Evolutionary conservation across 2,329 filamentous ascomycete genomes (phyloP).

Genomic region (Ceratocystis harringtonii): DNA sequence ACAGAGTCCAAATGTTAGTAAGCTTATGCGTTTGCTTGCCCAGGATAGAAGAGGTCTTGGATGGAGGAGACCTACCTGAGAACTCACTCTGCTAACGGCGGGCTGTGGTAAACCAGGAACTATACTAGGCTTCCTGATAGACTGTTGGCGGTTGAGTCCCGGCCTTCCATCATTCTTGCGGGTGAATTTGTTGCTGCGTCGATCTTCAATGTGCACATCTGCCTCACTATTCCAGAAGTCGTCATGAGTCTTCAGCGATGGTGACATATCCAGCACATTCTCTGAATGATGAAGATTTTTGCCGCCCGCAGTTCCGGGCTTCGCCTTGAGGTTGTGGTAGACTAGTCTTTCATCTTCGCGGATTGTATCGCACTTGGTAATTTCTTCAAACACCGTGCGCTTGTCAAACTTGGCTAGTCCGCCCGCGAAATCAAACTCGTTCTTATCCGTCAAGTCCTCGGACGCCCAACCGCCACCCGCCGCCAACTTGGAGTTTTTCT

Average conservation of each 20-base stretch:
- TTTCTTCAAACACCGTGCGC: conserved; percentile 76
- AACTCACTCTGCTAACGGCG: conserved; percentile 27
- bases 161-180: conserved; percentile 13
- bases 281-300: conserved; percentile 88
- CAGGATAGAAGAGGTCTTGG: not conserved
- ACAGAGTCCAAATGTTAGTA: not conserved
- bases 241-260: conserved; percentile 27
- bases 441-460: conserved; percentile 89
- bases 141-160: conserved; percentile 9
- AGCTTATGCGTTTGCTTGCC: not conserved
- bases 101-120: conserved; percentile 27
- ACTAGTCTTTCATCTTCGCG: conserved; percentile 87
- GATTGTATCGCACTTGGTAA: conserved; percentile 72
- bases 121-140: conserved; percentile 36
- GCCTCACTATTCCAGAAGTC: conserved; percentile 64
- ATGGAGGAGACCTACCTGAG: conserved; percentile 10
- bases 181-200: conserved; percentile 9
- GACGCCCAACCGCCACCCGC: conserved; percentile 70
- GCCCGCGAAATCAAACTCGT: conserved; percentile 84
- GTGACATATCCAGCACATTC: conserved; percentile 60
- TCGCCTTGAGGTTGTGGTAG: conserved; percentile 61
- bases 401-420: conserved; percentile 94
- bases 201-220: conserved; percentile 26
- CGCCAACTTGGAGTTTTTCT: conserved; percentile 26
- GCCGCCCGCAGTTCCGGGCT: conserved; percentile 58